Evolutionary conservation across 768 basidiomycete species (phyloP).

Genomic region (Termitomyces sp.): DNA sequence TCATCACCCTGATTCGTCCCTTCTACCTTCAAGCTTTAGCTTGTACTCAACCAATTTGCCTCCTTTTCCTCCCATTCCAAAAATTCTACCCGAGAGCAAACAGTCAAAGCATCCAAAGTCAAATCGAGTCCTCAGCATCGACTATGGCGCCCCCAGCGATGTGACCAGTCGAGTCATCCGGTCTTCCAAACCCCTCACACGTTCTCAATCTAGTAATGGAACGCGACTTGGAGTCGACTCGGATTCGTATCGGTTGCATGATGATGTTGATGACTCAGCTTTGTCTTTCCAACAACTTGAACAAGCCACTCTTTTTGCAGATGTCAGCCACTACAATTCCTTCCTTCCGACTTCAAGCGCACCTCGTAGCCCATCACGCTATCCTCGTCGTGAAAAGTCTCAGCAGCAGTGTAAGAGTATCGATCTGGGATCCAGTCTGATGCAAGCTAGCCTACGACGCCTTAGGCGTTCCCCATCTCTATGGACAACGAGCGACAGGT

Average conservation of each 20-base stretch:
- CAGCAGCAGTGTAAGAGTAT: slow-evolving; percentile 8
- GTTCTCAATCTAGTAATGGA: slow-evolving; percentile 6
- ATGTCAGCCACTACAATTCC: slow-evolving; percentile 1
- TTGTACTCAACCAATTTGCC: background rate
- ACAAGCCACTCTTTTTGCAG: background rate
- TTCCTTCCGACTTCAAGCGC: background rate
- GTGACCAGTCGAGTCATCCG: background rate
- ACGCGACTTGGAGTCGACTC: no score
- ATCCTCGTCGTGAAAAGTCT: background rate
- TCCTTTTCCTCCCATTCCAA: background rate
- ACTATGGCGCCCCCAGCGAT: background rate
- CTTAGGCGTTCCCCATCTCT: slow-evolving; percentile 13
- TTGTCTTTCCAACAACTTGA: slow-evolving; percentile 3
- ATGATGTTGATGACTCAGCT: slow-evolving; percentile 3
- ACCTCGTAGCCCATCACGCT: background rate
- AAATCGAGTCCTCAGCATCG: background rate
- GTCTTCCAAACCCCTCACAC: background rate
- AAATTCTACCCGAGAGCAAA: background rate
- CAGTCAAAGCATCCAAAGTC: background rate
- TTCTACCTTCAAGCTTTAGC: background rate
- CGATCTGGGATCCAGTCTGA: slow-evolving; percentile 7
- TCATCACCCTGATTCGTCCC: slow-evolving; percentile 3
- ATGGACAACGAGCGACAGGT: slow-evolving; percentile 5
- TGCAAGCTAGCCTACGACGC: slow-evolving; percentile 13
- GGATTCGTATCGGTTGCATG: no score